These are phyloP conservation scores for Macrolepiota dolichaula DNA, from an alignment of 768 basidiomycete species.

Conservation along the genomic window DNA sequence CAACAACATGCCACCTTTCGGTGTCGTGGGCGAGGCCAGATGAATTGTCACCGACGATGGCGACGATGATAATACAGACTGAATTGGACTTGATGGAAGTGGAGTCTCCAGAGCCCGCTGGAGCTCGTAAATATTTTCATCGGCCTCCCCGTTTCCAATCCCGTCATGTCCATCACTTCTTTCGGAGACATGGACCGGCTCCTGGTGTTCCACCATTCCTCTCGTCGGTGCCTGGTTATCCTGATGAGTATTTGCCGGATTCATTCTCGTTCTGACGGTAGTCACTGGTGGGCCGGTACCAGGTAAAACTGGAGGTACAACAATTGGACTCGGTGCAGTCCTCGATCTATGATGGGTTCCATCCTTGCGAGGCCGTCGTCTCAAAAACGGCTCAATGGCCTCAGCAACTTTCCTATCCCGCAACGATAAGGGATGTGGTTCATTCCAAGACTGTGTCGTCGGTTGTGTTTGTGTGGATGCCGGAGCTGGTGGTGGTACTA, in stretches of 20 bases:
- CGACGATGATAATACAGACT: neutral
- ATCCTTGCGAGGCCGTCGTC: neutral
- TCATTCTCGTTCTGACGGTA: slow-evolving; percentile 7
- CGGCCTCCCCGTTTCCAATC: neutral
- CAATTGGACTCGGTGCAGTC: slow-evolving; percentile 3
- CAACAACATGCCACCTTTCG: neutral
- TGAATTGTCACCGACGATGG: neutral
- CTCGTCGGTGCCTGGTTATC: neutral
- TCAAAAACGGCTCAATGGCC: slow-evolving; percentile 3
- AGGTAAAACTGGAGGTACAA: neutral
- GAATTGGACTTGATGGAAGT: slow-evolving; percentile 9
- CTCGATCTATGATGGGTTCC: slow-evolving; percentile 1
- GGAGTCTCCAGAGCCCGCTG: slow-evolving; percentile 7
- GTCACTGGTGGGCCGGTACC: slow-evolving; percentile 7
- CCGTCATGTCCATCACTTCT: neutral
- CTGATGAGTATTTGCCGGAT: neutral
- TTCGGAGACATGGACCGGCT: neutral
- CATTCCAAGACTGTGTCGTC: neutral
- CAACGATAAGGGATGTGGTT: slow-evolving; percentile 5
- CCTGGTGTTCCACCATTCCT: neutral
- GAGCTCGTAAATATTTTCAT: neutral
- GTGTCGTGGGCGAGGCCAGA: slow-evolving; percentile 12
- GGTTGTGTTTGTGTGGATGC: slow-evolving; percentile 11
- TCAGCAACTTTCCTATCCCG: slow-evolving; percentile 4
- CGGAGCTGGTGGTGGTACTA: slow-evolving; percentile 5